These are phyloP conservation scores for Phytomonas sp. DNA, from an alignment of 208 protist genomes.

Conservation along the genomic window DNA sequence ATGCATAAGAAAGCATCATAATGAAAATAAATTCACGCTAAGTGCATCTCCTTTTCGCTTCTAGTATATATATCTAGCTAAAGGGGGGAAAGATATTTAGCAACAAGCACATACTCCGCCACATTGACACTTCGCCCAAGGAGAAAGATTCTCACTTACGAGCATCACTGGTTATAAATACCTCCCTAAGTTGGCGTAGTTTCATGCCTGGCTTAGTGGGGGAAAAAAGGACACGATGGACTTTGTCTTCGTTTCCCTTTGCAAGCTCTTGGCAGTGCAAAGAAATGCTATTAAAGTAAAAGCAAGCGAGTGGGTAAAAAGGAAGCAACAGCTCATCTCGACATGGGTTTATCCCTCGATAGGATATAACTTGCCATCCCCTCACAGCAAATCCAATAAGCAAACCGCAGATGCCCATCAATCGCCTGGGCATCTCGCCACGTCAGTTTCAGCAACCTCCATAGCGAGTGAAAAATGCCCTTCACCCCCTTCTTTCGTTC, in stretches of 20 bases:
- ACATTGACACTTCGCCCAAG: background rate
- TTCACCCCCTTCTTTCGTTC: too few species aligned
- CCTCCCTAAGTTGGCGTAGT: background rate
- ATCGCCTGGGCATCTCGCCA: background rate
- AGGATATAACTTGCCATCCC: background rate
- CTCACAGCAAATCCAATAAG: constrained; percentile 4
- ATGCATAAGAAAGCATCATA: constrained; percentile 1
- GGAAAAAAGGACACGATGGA: too few species aligned
- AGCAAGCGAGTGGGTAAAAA: too few species aligned
- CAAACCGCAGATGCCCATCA: background rate
- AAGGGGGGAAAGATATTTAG: background rate
- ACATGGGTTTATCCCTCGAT: background rate
- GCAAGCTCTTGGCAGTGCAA: too few species aligned
- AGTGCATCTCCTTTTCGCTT: background rate
- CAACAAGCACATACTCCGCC: background rate
- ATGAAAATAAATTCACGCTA: background rate
- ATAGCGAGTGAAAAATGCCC: constrained; percentile 1
- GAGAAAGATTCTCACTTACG: background rate
- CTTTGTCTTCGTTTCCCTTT: too few species aligned
- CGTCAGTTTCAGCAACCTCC: background rate
- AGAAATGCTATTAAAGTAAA: too few species aligned
- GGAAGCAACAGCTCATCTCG: too few species aligned
- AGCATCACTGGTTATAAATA: background rate
- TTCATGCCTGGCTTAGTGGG: background rate
- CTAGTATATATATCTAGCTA: constrained; percentile 1